phyloP scores from a whole-genome alignment of 805 yeast species.

The Sugiyamaella mastotermitis region DNA sequence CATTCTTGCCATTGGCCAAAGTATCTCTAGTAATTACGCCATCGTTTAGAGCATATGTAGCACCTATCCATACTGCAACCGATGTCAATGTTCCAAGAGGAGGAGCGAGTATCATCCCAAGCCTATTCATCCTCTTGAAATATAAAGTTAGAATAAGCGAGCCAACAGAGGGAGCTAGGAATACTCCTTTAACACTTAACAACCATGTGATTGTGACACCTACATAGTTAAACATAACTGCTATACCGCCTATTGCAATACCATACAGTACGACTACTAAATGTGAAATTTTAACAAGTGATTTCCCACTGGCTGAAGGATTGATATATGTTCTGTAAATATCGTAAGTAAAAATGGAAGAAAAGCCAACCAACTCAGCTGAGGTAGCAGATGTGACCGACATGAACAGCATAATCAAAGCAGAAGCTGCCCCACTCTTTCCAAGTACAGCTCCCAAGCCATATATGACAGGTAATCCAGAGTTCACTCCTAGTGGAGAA shows the following conservation, averaged over 20 bases:
- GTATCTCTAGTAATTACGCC: conserved; percentile 26
- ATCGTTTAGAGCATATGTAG: conserved; percentile 23
- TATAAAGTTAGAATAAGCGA: conserved; percentile 69
- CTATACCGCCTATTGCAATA: conserved; percentile 71
- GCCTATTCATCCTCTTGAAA: conserved; percentile 54
- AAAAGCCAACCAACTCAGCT: conserved; percentile 83
- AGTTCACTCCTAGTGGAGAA: conserved; percentile 60
- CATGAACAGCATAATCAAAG: conserved; percentile 76
- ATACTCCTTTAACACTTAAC: conserved; percentile 83
- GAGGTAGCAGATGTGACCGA: conserved; percentile 92
- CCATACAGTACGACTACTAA: conserved; percentile 55
- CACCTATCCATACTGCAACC: conserved; percentile 51
- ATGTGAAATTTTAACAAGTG: conserved; percentile 65
- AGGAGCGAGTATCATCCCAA: conserved; percentile 73
- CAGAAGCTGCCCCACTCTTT: conserved; percentile 80
- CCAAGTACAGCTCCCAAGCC: conserved; percentile 84
- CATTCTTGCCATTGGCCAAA: conserved; percentile 21
- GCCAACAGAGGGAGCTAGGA: conserved; percentile 79
- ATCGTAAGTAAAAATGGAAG: conserved; percentile 81
- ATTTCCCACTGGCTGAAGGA: conserved; percentile 72
- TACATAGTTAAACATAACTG: conserved; percentile 77
- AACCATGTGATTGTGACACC: conserved; percentile 82
- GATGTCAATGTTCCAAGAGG: conserved; percentile 70
- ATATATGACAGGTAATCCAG: conserved; percentile 64
- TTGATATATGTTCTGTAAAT: conserved; percentile 74